Evolutionary conservation across 225 moss, liverwort and hornwort species (phyloP), one percentile per base, ranked within the genome.

Genomic region (Sphagnum tenellum): DNA sequence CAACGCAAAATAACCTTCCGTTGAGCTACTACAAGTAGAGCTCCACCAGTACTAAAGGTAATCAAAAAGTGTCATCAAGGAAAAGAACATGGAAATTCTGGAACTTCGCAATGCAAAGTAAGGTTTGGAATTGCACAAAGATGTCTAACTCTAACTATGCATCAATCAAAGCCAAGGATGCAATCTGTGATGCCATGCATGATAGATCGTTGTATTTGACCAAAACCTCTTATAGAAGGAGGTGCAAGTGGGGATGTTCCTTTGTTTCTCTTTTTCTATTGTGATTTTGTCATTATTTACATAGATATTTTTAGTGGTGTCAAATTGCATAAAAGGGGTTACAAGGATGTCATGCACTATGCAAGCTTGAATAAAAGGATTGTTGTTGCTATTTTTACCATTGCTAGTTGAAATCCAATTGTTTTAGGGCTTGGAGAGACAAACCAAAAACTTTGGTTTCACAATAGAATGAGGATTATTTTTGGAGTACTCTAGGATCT

Each of bases 341-440:
- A 89, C 55, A 74, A 86, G 48, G 89, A 89, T 60, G 66, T 73
- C 7, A 82, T 84, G 91, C 91, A 92, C 71, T 78, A 72, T 55
- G 79, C 73, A 11, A 84, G 83, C 67, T 75, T 82, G 10, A 89
- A 86, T 59, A 88, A 88, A 72, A 89, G 82, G 45, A 64, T 92
- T n/a, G 92, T 86, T 44, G 95, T 92, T 11, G 92, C 88, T 47
- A 68, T 88, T 71, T 74, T 95, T 72, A 92, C 76, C 8, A 55
- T 89, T 3, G 88, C 95, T 69, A 88, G 95, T 45, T 95, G 95
- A 92, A 95, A 95, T 77, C 77, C 64, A 13, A 65, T 69, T 54
- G 59, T 95, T 64, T 70, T 84, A 47, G 81, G 84, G 3, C 78
- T 83, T 14, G 86, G 82, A 55, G 79, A 76, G 50, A 77, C 79